Conservation (phyloP, 202 grass and related monocot species). For the Brachypodium distachyon region DNA sequence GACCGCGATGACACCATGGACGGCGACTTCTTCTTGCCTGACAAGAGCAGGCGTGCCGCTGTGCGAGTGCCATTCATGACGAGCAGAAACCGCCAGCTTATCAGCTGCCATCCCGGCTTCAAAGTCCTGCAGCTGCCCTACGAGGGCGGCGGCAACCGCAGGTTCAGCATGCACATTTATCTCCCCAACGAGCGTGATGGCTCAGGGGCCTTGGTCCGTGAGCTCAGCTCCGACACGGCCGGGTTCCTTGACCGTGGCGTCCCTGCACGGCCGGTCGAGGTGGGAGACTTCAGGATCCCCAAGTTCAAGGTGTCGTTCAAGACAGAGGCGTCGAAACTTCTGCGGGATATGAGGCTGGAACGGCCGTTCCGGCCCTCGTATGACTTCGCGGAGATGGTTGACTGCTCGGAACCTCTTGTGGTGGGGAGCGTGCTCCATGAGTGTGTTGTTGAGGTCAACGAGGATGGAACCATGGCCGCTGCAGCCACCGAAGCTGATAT, state of each 20-base stretch:
- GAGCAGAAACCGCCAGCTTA: not conserved
- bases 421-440: not conserved
- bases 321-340: not conserved
- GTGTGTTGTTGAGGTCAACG: not conserved
- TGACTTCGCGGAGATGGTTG: not conserved
- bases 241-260: not conserved
- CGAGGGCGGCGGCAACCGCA: not conserved
- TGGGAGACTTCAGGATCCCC: slow-evolving; percentile 13
- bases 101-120: slow-evolving; percentile 7
- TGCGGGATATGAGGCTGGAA: not conserved
- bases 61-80: not conserved
- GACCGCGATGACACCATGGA: not conserved
- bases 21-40: not conserved
- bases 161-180: slow-evolving; percentile 18
- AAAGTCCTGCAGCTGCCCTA: slow-evolving; percentile 6
- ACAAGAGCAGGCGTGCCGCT: not conserved
- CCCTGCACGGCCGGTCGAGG: not conserved
- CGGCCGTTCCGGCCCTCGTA: not conserved
- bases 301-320: slow-evolving; percentile 6
- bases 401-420: not conserved
- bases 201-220: not conserved
- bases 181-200: slow-evolving; percentile 12
- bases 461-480: not conserved
- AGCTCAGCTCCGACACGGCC: not conserved
- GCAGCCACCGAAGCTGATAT: not conserved